A percentile compares a stretch with the other conserved stretches of the same genome.
These are phyloP conservation scores for Blastobotrys apis DNA, from an alignment of 1,139 yeast genomes.

Conservation along the genomic window DNA sequence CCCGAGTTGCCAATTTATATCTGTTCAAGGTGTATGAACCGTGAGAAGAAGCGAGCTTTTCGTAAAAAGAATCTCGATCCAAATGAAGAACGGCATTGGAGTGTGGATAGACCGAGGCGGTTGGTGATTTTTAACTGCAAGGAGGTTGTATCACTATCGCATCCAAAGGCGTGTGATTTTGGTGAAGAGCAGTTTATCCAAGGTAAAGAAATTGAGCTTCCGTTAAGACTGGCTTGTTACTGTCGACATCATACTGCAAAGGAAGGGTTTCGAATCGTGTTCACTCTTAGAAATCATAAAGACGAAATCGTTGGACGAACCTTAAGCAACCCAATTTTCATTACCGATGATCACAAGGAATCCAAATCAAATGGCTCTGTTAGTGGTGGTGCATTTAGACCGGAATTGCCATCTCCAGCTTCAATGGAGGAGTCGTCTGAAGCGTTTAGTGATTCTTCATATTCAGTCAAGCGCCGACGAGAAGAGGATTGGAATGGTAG, in stretches of 20 bases:
- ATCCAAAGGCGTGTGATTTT: conserved; percentile 23
- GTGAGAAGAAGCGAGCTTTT: conserved; percentile 91
- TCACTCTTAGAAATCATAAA: conserved; percentile 58
- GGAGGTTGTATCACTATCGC: conserved; percentile 72
- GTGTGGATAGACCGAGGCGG: conserved; percentile 66
- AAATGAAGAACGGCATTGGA: conserved; percentile 71
- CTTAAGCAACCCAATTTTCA: conserved; percentile 70
- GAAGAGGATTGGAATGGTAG: conserved; percentile 24
- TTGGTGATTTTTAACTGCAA: conserved; percentile 89
- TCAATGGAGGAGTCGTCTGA: conserved; percentile 28
- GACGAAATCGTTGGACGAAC: conserved; percentile 69
- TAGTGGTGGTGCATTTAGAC: not conserved
- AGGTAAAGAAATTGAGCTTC: conserved; percentile 57
- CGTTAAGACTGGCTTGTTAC: conserved; percentile 88
- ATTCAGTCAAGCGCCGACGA: conserved; percentile 24
- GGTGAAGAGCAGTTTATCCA: conserved; percentile 23
- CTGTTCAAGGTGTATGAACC: conserved; percentile 80
- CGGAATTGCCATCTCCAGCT: conserved; percentile 25
- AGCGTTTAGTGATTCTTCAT: conserved; percentile 23
- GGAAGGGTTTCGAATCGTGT: conserved; percentile 71
- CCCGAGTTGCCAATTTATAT: conserved; percentile 59
- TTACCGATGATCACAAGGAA: conserved; percentile 86
- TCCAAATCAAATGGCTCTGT: conserved; percentile 1
- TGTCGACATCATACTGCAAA: conserved; percentile 90
- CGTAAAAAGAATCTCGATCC: conserved; percentile 63